Base-by-base conservation (phyloP, 441 rosid genomes). In the Aquilaria agallochum region DNA sequence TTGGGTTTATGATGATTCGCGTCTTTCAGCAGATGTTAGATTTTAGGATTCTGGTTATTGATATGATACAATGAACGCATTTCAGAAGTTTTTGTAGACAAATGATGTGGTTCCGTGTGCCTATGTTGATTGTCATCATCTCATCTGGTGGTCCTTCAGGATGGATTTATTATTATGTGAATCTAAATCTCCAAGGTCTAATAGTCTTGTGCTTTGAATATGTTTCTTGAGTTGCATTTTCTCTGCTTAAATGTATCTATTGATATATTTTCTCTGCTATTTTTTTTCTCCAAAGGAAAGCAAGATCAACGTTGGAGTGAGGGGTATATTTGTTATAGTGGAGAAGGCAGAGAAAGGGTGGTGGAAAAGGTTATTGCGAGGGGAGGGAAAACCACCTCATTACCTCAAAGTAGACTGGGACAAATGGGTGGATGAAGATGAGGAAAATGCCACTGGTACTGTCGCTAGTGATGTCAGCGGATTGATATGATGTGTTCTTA, bases 351-450 rank as follows among this genome's bases (percentile, higher is more conserved):
- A 86, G 71, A 72, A 76, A 3, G 80, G 62, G 42, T 83, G 93
- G 91, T 89, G 96, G 96, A 73, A 74, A 65, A 89, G 79, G 70
- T 65, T 89, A 55, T 66, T 86, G 68, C 84, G 86, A 7, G 89
- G 78, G 63, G 86, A 75, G 56, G 89, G 83, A 45, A 86, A 83
- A 53, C 42, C 75, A 2, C 96, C 93, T 11, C 93, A 81, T 71
- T 89, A 79, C 67, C 68, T 89, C 56, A 89, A 89, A 74, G 86
- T 89, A 50, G 96, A 89, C 54, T 89, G 96, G 96, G 96, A 89
- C 72, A 89, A 86, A 64, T 89, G 96, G 96, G 90, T 81, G 3
- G 95, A 88, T 69, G 92, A 88, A 62, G 93, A 89, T 52, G 96
- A 89, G 2, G 96, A 85, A 3, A 79, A 64, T 56, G 86, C 87